Evolutionary conservation across 2,329 filamentous ascomycete species (phyloP).

Genomic region (Esteya vermicola): DNA sequence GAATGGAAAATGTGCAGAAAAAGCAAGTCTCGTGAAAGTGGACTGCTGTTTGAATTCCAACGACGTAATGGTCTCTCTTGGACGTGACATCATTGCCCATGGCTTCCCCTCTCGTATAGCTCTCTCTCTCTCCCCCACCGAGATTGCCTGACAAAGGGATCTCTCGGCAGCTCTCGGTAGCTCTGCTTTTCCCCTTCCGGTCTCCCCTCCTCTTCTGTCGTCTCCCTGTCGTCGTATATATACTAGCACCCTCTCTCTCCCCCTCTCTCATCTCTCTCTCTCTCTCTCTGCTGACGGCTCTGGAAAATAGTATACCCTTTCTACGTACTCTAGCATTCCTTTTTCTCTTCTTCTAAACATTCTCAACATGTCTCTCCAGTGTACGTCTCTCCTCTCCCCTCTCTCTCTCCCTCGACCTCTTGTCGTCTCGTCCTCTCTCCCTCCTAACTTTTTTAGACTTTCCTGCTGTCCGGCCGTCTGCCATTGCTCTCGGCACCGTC

Average conservation of each 20-base stretch:
- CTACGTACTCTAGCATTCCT: neutral
- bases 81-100: neutral
- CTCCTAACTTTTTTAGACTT: too few relatives aligned
- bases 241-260: neutral
- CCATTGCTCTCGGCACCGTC: constrained; percentile 86
- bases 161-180: neutral
- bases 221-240: neutral
- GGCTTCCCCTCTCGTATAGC: neutral
- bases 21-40: too few relatives aligned
- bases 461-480: constrained; percentile 84
- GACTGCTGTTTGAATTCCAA: too few relatives aligned
- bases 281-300: too few relatives aligned
- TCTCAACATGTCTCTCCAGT: constrained; percentile 44
- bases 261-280: neutral
- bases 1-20: too few relatives aligned
- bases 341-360: constrained; percentile 2
- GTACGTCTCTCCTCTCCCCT: constrained; percentile 23
- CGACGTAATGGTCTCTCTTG: neutral
- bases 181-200: neutral
- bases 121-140: neutral
- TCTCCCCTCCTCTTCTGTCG: neutral
- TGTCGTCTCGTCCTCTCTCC: too few relatives aligned
- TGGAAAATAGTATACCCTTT: neutral
- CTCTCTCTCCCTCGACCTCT: neutral
- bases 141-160: neutral